Conservation (phyloP, 192 early-diverging fungal genomes). For the Coemansia sp. region DNA sequence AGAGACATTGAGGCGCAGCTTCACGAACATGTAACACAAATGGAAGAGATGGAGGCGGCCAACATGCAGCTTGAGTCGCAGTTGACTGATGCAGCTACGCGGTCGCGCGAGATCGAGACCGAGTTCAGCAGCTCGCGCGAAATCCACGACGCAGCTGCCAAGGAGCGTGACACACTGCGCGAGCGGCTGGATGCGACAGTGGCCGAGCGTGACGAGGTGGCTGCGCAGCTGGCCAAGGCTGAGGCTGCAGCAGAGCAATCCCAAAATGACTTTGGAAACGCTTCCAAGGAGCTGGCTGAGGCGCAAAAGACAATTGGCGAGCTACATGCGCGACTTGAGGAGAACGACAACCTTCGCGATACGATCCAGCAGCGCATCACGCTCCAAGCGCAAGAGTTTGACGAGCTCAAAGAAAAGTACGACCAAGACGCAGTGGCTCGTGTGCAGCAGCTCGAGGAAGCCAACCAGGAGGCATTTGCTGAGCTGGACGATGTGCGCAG, state of each 20-base stretch:
- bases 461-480: conserved; percentile 56
- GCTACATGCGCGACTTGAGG: conserved; percentile 65
- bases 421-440: conserved; percentile 59
- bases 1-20: conserved; percentile 34
- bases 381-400: conserved; percentile 62
- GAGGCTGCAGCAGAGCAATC: conserved; percentile 13
- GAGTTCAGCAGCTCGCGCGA: conserved; percentile 25
- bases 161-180: conserved; percentile 24
- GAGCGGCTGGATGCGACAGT: conserved; percentile 12
- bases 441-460: conserved; percentile 59
- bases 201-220: conserved; percentile 17
- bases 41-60: conserved; percentile 47
- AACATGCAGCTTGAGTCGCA: conserved; percentile 42
- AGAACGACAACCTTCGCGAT: conserved; percentile 58
- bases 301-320: conserved; percentile 59
- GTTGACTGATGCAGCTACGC: conserved; percentile 24
- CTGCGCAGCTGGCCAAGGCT: conserved; percentile 8
- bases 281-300: conserved; percentile 19
- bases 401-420: conserved; percentile 64
- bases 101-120: conserved; percentile 29
- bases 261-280: not conserved
- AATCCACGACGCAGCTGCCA: conserved; percentile 27
- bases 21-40: conserved; percentile 32
- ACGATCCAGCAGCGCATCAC: conserved; percentile 57
- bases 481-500: conserved; percentile 68